Evolutionary conservation across 352 stramenopile species (phyloP).

Genomic region (Globisporangium echinulatum): DNA sequence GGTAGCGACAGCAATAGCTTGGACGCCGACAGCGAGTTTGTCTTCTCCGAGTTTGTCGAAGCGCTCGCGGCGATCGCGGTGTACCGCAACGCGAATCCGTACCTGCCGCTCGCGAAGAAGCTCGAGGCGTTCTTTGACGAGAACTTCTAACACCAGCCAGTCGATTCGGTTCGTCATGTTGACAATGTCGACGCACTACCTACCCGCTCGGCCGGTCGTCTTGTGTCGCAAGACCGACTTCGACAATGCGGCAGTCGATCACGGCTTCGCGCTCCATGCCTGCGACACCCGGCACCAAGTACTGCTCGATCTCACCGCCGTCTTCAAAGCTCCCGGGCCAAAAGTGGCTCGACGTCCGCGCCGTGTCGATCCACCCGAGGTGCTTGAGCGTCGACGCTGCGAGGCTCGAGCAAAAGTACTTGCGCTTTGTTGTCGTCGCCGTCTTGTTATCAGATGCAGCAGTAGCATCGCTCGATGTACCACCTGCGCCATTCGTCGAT

Average conservation of each 20-base stretch:
- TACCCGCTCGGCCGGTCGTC: slow-evolving; percentile 13
- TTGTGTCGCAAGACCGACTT: slow-evolving; percentile 60
- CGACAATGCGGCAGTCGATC: slow-evolving; percentile 77
- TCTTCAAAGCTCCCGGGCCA: slow-evolving; percentile 84
- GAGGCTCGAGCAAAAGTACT: slow-evolving; percentile 85
- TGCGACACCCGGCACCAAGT: slow-evolving; percentile 32
- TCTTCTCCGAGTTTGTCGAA: slow-evolving; percentile 78
- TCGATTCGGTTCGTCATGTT: too few species aligned
- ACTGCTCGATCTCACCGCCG: slow-evolving; percentile 60
- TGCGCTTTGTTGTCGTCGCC: slow-evolving; percentile 28
- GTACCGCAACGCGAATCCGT: slow-evolving; percentile 74
- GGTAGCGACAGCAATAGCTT: slow-evolving; percentile 35
- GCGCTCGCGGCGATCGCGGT: slow-evolving; percentile 63
- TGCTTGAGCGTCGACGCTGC: slow-evolving; percentile 75
- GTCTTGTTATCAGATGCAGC: slow-evolving; percentile 5
- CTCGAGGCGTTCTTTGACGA: slow-evolving; percentile 73
- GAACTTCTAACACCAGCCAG: slow-evolving; percentile 33
- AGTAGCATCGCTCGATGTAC: not conserved
- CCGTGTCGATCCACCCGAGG: slow-evolving; percentile 68
- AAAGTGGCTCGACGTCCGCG: slow-evolving; percentile 64
- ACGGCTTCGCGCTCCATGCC: slow-evolving; percentile 48
- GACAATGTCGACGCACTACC: too few species aligned
- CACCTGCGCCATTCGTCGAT: too few species aligned
- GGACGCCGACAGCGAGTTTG: slow-evolving; percentile 66
- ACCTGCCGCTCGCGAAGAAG: slow-evolving; percentile 67